Evolutionary conservation across 2,329 filamentous ascomycete species (phyloP), one percentile per base, ranked within the genome.

Genomic region (Cytospora schulzeri): DNA sequence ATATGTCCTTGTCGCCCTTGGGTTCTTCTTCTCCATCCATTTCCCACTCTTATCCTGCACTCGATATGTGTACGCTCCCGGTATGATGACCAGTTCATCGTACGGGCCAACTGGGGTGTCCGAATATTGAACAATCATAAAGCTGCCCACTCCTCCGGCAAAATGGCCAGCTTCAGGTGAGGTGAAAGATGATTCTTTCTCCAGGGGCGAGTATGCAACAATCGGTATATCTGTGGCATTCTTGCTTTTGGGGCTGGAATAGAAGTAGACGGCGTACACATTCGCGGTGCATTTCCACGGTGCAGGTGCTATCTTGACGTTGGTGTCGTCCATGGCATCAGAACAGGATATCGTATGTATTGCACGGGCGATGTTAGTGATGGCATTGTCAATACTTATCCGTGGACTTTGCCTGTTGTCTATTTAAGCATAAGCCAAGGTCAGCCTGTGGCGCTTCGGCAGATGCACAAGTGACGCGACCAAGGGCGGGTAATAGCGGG

Each of bases 21-120:
- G 69, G 57, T 77, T 79, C 48, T 72, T 75, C 63, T 70, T 76
- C 62, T 69, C 76, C 26, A 70, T 67, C 15, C 71, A 70, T 66
- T 70, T 76, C 7, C 71, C 73, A 11, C 72, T 71, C 28, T 73
- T 69, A 19, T 60, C 71, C 26, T 76, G 77, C 26, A 77, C 73
- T 14, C 75, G 73, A 66, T 80, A 80, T 17, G 76, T 74, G 65
- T 80, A 83, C 41, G 70, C 74, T 1, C 83, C 83, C 0, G 83
- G 83, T 2, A 77, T 71, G 33, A 85, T 68, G 29, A 82, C 72
- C 62, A 85, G 70, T 71, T 85, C 83, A 67, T 85, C 83, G 64
- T 86, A 85, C 0, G 82, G 76, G 0, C 83, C 83, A 3, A 83
- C 81, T 0, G 82, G 82, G 4, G 78, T 81, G 24, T 83, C 77